Base-by-base conservation (phyloP, 148 eudicot genomes). In the Salicornia ramosissima region DNA sequence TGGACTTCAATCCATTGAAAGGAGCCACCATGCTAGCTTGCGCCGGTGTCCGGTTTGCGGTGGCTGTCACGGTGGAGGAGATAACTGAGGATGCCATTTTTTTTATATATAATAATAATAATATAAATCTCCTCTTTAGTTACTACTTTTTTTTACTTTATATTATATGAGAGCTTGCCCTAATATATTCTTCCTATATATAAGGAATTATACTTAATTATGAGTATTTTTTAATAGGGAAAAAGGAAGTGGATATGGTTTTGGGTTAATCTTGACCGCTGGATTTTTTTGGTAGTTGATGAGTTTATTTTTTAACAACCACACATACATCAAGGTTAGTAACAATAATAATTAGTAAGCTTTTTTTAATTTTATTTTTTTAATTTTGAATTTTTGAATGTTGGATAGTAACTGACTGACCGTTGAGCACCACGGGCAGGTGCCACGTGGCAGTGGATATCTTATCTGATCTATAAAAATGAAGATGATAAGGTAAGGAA, bases 21-120 rank as follows among this genome's bases (percentile, higher is more conserved):
- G 88, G 86, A 10, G 86, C 86, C 36, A 74, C 83, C 84, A 80
- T 69, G 78, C 57, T 78, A 8, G 84, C 79, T 62, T 76, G 81
- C 68, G 75, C 81, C 19, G 83, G 71, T 71, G 64, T 46, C 24
- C 82, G 77, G 77, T 34, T 70, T 0, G 72, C 73, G 47, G 86
- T 43, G 22, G 86, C 72, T 1, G 68, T 80, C 0, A 80, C 79
- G 25, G 82, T 26, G 22, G 80, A 30, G 24, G 86, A 75, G 62
- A 75, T 29, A 18, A 79, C 72, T 11, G 79, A 78, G 45, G 84
- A n/a, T 43, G 79, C 74, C 79, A 75, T 75, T 70, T 61, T 31
- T 34, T 24, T 10, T 26, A 12, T 21, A 25, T n/a, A n/a, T n/a
- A n/a, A n/a, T n/a, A n/a, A n/a, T n/a, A n/a, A n/a, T n/a, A n/a